These are phyloP conservation scores for Sapria himalayana DNA, from an alignment of 345 rosid genomes.

Conservation along the genomic window DNA sequence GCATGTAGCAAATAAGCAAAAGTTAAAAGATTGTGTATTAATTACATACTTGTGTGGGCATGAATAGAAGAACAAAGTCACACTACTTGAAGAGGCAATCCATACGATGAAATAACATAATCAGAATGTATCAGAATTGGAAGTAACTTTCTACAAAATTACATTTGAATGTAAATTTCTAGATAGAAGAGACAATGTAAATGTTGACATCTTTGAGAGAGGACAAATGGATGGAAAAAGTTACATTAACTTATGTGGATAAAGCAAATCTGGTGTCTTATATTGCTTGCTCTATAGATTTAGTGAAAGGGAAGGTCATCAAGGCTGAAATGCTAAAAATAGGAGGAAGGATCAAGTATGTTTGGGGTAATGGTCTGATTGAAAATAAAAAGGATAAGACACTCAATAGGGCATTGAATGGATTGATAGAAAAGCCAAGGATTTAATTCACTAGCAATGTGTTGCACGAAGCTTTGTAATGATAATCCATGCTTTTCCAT, in stretches of 20 bases:
- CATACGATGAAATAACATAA: slow-evolving; percentile 19
- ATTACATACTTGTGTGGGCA: neutral
- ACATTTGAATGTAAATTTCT: slow-evolving; percentile 12
- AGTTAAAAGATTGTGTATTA: neutral
- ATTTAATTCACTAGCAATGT: too few relatives aligned
- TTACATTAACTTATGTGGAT: slow-evolving; percentile 23
- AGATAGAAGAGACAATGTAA: slow-evolving; percentile 14
- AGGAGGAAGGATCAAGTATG: slow-evolving; percentile 39
- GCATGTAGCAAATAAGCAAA: neutral
- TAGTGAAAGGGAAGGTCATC: slow-evolving; percentile 20
- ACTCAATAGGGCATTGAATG: slow-evolving; percentile 21
- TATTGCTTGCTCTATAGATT: slow-evolving; percentile 19
- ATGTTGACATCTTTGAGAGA: slow-evolving; percentile 8
- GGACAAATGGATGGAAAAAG: slow-evolving; percentile 18
- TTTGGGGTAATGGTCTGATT: slow-evolving; percentile 20
- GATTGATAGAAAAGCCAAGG: slow-evolving; percentile 5
- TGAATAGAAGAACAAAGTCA: slow-evolving; percentile 34
- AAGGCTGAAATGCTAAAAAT: slow-evolving; percentile 31
- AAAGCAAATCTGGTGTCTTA: slow-evolving; percentile 21
- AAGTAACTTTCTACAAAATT: slow-evolving; percentile 6
- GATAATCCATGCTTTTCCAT: too few relatives aligned
- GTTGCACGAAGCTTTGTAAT: too few relatives aligned
- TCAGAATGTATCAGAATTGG: slow-evolving; percentile 17
- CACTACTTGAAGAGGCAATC: slow-evolving; percentile 26
- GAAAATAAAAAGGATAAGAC: slow-evolving; percentile 21